Base-by-base conservation (phyloP, 768 basidiomycete species). In the Albatrellus ellisii region DNA sequence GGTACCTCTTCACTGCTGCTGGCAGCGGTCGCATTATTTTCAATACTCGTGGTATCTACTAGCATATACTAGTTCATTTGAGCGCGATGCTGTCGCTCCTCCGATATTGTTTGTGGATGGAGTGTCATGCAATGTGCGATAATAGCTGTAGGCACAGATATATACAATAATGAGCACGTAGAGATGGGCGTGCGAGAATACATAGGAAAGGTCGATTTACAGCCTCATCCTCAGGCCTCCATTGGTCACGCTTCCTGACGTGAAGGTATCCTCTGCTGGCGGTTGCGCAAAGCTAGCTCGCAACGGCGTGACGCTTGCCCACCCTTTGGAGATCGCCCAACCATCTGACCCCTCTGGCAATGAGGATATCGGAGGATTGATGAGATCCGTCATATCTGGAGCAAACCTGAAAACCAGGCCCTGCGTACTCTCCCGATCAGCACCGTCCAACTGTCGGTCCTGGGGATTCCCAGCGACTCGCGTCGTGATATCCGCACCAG, bases 281-380 rank as follows among this genome's bases (percentile, higher is more conserved):
- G 78, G 74, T 55, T 88, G 83, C 7, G 73, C 84, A 53, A 87
- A 89, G 44, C 70, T 66, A 12, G 88, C 77, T 42, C 75, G 68
- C 41, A 90, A 59, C 4, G 88, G 85, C 18, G 87, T 88, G 2
- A 91, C 76, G 49, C 81, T 83, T 26, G 73, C 79, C 50, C 65
- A 73, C 4, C 79, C 84, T 44, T 75, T 67, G 44, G 67, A 62
- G 25, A 91, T 62, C 12, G 84, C 87, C 83, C 84, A 88, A 0
- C 73, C 76, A 58, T 95, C 90, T 8, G 83, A 77, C 3, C 86
- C 89, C 15, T 72, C 62, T 1, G 87, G 84, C n/a, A 90, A 60
- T 14, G 56, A 56, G 2, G 72, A 68, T 35, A 66, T 46, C 11
- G 67, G 57, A 2, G 86, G 86, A 33, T 64, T 66, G 33, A 92